phyloP scores from a whole-genome alignment of 805 yeast genomes.

The Starmerella geochares region DNA sequence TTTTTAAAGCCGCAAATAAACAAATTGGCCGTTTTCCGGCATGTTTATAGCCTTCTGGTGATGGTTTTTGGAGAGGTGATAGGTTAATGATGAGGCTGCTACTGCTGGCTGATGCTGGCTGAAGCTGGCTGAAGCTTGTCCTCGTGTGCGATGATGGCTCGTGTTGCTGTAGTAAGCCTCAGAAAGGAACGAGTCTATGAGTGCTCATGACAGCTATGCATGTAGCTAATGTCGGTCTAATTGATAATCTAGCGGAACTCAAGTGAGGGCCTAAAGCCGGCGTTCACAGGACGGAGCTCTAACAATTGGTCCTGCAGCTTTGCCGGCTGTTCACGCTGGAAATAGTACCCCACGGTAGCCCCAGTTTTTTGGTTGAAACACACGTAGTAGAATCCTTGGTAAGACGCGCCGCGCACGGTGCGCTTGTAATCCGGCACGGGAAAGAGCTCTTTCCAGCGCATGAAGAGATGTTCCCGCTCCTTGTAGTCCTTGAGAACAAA shows the following conservation, averaged over 20 bases:
- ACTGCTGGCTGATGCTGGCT: no score
- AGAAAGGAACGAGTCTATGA: not conserved
- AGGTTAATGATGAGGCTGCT: no score
- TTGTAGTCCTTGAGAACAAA: not conserved
- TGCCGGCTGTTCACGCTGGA: constrained; percentile 5
- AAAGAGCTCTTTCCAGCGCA: constrained; percentile 8
- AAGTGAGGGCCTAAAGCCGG: not conserved
- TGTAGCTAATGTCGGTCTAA: no score
- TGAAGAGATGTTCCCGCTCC: not conserved
- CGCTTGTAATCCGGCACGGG: constrained; percentile 3
- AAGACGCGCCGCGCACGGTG: constrained; percentile 6
- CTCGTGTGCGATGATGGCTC: not conserved
- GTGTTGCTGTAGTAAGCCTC: not conserved
- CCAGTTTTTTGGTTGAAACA: constrained; percentile 3
- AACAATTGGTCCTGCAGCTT: constrained; percentile 2
- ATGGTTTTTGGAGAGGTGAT: no score
- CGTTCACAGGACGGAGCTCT: constrained; percentile 1
- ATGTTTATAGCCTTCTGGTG: no score
- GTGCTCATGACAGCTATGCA: no score
- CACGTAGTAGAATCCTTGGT: constrained; percentile 7
- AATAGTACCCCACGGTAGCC: not conserved
- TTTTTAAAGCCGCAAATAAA: no score
- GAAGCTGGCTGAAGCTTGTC: no score
- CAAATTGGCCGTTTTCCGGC: no score
- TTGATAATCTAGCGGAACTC: constrained; percentile 2